Evolutionary conservation across 2,329 filamentous ascomycete genomes (phyloP).

Genomic region (Fusarium cyanostomum): DNA sequence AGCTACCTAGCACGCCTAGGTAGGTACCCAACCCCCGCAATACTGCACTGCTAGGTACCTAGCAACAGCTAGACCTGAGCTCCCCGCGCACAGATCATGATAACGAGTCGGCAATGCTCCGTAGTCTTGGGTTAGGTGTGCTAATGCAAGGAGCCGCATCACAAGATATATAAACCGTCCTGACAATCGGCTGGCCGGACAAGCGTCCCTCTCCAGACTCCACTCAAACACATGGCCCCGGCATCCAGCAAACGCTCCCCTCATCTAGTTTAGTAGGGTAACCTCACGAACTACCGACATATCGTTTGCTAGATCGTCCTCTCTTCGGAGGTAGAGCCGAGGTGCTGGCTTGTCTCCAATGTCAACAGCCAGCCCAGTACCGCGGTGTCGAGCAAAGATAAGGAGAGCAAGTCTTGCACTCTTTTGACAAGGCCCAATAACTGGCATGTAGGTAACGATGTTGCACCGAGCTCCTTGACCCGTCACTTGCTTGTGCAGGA

Average conservation of each 20-base stretch:
- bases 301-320: constrained; percentile 1
- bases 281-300: constrained; percentile 26
- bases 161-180: constrained; percentile 11
- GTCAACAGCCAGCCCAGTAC: neutral
- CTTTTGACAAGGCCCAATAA: too few species aligned
- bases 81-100: neutral
- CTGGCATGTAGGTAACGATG: neutral
- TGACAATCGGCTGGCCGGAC: constrained; percentile 10
- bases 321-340: neutral
- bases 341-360: neutral
- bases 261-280: constrained; percentile 13
- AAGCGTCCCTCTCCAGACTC: constrained; percentile 22
- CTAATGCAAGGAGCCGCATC: constrained; percentile 7
- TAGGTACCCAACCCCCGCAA: too few species aligned
- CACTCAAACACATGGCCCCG: constrained; percentile 15
- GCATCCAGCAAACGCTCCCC: constrained; percentile 15
- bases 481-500: neutral
- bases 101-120: neutral
- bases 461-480: neutral
- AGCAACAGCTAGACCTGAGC: neutral
- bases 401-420: too few species aligned
- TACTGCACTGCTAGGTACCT: too few species aligned
- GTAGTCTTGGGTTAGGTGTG: constrained; percentile 2
- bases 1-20: too few species aligned
- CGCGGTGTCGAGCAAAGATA: neutral